phyloP scores from a whole-genome alignment of 208 protist genomes.

The Leishmania major region DNA sequence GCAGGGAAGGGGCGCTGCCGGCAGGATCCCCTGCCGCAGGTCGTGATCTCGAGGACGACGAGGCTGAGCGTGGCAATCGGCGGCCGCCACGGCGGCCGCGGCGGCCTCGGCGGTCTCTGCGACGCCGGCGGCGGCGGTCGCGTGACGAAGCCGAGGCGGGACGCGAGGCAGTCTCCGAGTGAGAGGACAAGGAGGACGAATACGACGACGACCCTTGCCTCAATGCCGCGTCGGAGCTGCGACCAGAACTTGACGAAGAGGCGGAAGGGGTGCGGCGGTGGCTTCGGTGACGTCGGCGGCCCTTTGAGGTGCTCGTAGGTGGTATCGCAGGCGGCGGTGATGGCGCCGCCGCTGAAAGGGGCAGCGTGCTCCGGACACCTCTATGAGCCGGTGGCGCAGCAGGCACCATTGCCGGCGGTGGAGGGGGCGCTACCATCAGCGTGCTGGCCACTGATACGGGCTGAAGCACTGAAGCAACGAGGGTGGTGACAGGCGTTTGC shows the following conservation, averaged over 20 bases:
- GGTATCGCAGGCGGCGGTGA: neutral
- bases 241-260: neutral
- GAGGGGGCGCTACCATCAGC: neutral
- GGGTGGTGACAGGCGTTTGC: neutral
- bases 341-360: neutral
- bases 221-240: neutral
- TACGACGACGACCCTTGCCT: neutral
- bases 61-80: neutral
- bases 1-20: neutral
- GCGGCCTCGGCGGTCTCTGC: neutral
- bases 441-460: neutral
- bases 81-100: neutral
- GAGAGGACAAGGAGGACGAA: constrained; percentile 5
- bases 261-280: constrained; percentile 2
- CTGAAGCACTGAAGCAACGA: neutral
- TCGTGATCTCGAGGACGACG: neutral
- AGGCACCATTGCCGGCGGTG: neutral
- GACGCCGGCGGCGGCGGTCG: constrained; percentile 6
- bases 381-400: constrained; percentile 1
- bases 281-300: constrained; percentile 18
- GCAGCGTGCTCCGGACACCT: constrained; percentile 1
- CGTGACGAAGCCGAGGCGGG: constrained; percentile 12
- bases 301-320: constrained; percentile 5
- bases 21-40: neutral
- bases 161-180: neutral